These are phyloP conservation scores for Coemansia sp. DNA, from an alignment of 192 early-diverging fungal species.

Conservation along the genomic window DNA sequence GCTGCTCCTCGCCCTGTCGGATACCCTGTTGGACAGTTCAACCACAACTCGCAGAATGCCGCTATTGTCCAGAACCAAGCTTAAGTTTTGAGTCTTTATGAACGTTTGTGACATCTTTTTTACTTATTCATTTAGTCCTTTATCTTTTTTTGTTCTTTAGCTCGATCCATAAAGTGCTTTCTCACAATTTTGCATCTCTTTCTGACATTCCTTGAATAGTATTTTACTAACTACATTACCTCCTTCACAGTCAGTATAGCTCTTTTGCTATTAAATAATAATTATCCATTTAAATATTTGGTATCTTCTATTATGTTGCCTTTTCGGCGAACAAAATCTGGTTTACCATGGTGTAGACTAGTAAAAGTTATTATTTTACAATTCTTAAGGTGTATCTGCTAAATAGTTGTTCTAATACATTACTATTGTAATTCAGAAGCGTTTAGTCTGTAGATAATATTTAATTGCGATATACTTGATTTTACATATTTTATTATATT, in stretches of 20 bases:
- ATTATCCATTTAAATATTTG: too few relatives aligned
- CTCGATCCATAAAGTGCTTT: not conserved
- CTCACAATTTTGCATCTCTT: not conserved
- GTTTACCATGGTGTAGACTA: too few relatives aligned
- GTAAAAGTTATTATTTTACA: too few relatives aligned
- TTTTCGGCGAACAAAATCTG: too few relatives aligned
- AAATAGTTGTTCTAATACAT: not conserved
- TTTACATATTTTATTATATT: not conserved
- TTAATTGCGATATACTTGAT: not conserved
- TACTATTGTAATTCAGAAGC: not conserved
- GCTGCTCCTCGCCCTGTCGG: not conserved
- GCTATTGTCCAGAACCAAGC: constrained; percentile 20
- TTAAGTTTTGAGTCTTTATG: constrained; percentile 1
- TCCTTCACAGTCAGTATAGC: not conserved
- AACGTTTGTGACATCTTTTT: not conserved
- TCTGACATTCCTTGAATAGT: not conserved
- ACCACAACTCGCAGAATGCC: constrained; percentile 11
- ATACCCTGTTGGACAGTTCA: constrained; percentile 1
- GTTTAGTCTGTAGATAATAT: not conserved
- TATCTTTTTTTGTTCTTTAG: not conserved
- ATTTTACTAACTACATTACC: not conserved
- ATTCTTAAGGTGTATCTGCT: too few relatives aligned
- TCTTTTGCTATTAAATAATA: too few relatives aligned
- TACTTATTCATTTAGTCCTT: not conserved
- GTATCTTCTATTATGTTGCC: too few relatives aligned